Conservation (phyloP, 2,329 filamentous ascomycete species). For the Ascosphaera apis region DNA sequence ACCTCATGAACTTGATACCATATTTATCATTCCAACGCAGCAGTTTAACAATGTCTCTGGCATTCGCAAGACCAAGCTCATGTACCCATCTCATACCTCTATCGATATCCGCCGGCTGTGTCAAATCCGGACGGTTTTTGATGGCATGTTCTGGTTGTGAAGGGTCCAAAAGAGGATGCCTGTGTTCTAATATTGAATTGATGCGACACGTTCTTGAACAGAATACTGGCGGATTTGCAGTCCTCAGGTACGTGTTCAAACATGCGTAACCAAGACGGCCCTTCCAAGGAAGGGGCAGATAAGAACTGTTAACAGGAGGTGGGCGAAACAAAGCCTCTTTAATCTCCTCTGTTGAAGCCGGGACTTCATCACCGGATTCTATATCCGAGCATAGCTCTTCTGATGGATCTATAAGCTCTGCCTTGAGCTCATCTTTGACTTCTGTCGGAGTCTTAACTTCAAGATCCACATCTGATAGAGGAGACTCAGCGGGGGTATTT, state of each 20-base stretch:
- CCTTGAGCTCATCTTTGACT: no score
- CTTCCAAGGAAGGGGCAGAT: conserved; percentile 72
- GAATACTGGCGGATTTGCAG: conserved; percentile 64
- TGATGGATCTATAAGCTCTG: no score
- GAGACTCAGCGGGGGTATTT: no score
- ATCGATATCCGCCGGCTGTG: conserved; percentile 39
- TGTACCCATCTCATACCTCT: conserved; percentile 54
- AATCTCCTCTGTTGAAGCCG: conserved; percentile 32
- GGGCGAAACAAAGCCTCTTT: conserved; percentile 36
- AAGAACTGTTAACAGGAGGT: conserved; percentile 61
- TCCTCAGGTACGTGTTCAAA: conserved; percentile 73
- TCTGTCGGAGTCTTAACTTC: no score
- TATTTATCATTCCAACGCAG: conserved; percentile 80
- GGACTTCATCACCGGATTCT: conserved; percentile 30
- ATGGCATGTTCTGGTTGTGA: conserved; percentile 54
- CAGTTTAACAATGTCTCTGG: conserved; percentile 64
- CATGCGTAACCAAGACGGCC: conserved; percentile 80
- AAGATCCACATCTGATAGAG: no score
- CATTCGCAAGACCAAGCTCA: conserved; percentile 56
- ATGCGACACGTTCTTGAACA: conserved; percentile 81
- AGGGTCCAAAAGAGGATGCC: conserved; percentile 56
- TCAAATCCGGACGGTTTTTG: conserved; percentile 67
- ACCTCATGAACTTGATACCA: conserved; percentile 72
- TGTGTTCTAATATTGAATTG: conserved; percentile 69
- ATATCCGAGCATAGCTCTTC: no score